These are phyloP conservation scores for Cladosporium oxysporum DNA, from an alignment of 2,329 filamentous ascomycete species.

Conservation along the genomic window DNA sequence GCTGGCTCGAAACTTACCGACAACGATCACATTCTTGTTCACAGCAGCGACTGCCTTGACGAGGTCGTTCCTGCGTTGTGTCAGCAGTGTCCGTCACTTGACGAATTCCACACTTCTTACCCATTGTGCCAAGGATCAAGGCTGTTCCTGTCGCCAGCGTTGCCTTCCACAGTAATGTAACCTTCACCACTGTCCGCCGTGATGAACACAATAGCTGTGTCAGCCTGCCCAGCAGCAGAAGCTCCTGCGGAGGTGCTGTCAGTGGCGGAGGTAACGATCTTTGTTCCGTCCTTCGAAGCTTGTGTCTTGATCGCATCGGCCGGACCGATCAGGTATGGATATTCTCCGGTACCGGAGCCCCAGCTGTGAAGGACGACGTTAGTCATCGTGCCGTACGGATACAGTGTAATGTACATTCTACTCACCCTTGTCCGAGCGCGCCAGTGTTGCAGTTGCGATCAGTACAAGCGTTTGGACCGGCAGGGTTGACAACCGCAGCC, in stretches of 20 bases:
- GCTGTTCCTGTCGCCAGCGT: constrained; percentile 45
- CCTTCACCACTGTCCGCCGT: constrained; percentile 55
- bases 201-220: constrained; percentile 58
- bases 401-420: background rate
- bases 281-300: constrained; percentile 33
- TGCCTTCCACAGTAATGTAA: constrained; percentile 46
- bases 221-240: constrained; percentile 25
- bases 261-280: constrained; percentile 31
- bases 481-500: constrained; percentile 50
- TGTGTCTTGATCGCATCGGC: constrained; percentile 44
- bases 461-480: constrained; percentile 73
- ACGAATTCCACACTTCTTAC: background rate
- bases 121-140: constrained; percentile 47
- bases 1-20: background rate
- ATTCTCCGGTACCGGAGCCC: constrained; percentile 44
- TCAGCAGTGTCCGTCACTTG: background rate
- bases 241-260: constrained; percentile 34
- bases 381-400: background rate
- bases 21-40: constrained; percentile 19
- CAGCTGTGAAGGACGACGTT: constrained; percentile 26
- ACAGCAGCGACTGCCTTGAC: constrained; percentile 43
- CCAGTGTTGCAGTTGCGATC: constrained; percentile 68
- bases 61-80: constrained; percentile 29
- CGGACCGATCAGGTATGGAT: constrained; percentile 43
- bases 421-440: constrained; percentile 44